phyloP scores from a whole-genome alignment of 495 filamentous ascomycete species.

The Oidiodendron maius region DNA sequence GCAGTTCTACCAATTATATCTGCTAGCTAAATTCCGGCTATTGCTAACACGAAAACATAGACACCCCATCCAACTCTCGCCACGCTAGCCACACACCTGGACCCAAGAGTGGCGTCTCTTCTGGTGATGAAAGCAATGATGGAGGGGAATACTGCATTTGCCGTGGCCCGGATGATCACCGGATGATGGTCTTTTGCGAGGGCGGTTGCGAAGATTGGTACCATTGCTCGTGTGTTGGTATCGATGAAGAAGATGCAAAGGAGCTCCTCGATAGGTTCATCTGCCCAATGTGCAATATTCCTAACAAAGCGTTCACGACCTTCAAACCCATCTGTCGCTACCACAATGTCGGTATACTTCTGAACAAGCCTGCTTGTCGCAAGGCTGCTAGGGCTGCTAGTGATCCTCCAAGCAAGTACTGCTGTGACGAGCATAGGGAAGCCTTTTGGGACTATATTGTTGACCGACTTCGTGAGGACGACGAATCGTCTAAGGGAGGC shows the following conservation, averaged over 20 bases:
- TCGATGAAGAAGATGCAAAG: conserved; percentile 53
- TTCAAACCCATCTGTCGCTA: conserved; percentile 69
- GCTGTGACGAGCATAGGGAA: conserved; percentile 55
- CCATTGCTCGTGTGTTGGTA: conserved; percentile 62
- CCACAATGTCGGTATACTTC: conserved; percentile 9
- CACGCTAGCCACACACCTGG: conserved; percentile 9
- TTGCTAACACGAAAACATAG: not conserved
- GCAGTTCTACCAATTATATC: not conserved
- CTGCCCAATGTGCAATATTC: conserved; percentile 55
- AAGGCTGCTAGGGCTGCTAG: conserved; percentile 48
- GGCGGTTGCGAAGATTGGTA: conserved; percentile 72
- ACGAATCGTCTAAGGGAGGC: conserved; percentile 14
- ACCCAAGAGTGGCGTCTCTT: conserved; percentile 1
- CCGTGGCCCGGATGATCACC: conserved; percentile 63
- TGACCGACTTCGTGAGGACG: conserved; percentile 22
- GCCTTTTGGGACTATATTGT: conserved; percentile 46
- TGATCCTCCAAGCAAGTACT: conserved; percentile 58
- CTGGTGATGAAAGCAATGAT: conserved; percentile 37
- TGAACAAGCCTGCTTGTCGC: conserved; percentile 39
- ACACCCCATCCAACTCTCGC: not conserved
- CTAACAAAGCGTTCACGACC: conserved; percentile 49
- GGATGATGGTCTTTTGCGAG: conserved; percentile 73
- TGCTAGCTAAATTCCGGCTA: not conserved
- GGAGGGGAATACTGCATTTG: conserved; percentile 63
- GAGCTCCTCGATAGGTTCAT: conserved; percentile 56